Conservation (phyloP, 1,139 yeast species). For the Saccharomyces hybrid region DNA sequence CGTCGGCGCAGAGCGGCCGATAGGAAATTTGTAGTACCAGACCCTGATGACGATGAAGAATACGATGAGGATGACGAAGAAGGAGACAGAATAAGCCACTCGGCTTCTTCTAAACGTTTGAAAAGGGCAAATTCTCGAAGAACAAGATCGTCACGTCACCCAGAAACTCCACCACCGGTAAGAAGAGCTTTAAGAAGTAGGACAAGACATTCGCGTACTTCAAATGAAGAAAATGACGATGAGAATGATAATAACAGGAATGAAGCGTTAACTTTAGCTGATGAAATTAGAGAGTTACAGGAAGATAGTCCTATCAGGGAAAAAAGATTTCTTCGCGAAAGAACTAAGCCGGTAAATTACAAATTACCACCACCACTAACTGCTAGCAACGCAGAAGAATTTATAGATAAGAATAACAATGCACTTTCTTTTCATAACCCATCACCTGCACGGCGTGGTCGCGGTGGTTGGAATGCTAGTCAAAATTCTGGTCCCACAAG, state of each 20-base stretch:
- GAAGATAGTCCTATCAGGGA: constrained; percentile 34
- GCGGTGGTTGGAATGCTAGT: constrained; percentile 32
- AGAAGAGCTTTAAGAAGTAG: constrained; percentile 13
- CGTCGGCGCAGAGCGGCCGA: constrained; percentile 13
- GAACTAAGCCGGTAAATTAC: constrained; percentile 67
- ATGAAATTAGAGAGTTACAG: constrained; percentile 38
- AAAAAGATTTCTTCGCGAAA: constrained; percentile 64
- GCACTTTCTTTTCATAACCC: constrained; percentile 24
- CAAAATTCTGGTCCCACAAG: constrained; percentile 38
- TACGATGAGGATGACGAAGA: constrained; percentile 20
- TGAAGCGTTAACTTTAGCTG: constrained; percentile 25
- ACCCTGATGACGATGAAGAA: constrained; percentile 19
- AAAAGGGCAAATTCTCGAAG: constrained; percentile 8
- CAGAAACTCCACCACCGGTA: constrained; percentile 11
- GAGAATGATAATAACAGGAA: constrained; percentile 21
- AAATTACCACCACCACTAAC: constrained; percentile 79
- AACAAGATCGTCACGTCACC: constrained; percentile 13
- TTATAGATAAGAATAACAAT: constrained; percentile 12
- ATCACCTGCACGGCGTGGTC: constrained; percentile 28
- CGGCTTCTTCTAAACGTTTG: constrained; percentile 3
- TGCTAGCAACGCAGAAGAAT: constrained; percentile 28
- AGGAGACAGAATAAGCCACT: constrained; percentile 11
- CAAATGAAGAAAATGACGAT: constrained; percentile 10
- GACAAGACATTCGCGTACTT: constrained; percentile 6
- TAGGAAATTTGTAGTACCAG: constrained; percentile 21